Percentiles rank a stretch among this genome's conserved stretches.
phyloP scores from a whole-genome alignment of 2,329 filamentous ascomycete species.

The Colletotrichum navitas region DNA sequence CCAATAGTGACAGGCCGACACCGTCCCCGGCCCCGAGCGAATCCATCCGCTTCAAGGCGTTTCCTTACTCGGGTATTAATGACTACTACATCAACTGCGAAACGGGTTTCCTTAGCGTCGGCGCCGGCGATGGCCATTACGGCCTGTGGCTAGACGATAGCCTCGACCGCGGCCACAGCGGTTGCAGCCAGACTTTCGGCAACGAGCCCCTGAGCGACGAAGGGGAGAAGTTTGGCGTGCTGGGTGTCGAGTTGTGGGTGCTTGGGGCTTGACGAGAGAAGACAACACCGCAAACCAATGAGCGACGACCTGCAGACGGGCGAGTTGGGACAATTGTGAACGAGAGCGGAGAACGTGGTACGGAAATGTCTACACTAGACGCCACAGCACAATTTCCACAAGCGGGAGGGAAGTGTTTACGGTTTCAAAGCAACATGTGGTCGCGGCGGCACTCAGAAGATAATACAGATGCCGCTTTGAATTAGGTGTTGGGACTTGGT shows the following conservation, averaged over 20 bases:
- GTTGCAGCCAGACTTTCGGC: conserved; percentile 89
- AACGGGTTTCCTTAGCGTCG: conserved; percentile 84
- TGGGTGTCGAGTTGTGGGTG: conserved; percentile 95
- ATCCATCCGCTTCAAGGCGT: conserved; percentile 93
- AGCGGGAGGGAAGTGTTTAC: no score
- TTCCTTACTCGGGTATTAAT: conserved; percentile 94
- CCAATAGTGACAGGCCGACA: conserved; percentile 45
- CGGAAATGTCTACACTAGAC: neutral
- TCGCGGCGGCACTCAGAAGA: neutral
- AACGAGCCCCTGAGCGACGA: conserved; percentile 95
- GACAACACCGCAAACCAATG: neutral
- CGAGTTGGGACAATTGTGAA: neutral
- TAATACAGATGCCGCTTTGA: neutral
- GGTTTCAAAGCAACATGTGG: neutral
- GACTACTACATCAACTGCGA: conserved; percentile 98
- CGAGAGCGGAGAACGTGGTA: neutral
- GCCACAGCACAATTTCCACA: neutral
- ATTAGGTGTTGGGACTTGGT: neutral
- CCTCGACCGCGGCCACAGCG: conserved; percentile 86
- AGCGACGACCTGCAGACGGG: neutral
- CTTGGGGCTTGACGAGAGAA: conserved; percentile 67
- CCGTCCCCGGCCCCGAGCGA: conserved; percentile 69
- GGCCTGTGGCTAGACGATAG: conserved; percentile 93
- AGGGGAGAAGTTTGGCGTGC: conserved; percentile 89
- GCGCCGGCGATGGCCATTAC: conserved; percentile 89